phyloP scores from a whole-genome alignment of 2,329 filamentous ascomycete species.

The Penicillium sp. region DNA sequence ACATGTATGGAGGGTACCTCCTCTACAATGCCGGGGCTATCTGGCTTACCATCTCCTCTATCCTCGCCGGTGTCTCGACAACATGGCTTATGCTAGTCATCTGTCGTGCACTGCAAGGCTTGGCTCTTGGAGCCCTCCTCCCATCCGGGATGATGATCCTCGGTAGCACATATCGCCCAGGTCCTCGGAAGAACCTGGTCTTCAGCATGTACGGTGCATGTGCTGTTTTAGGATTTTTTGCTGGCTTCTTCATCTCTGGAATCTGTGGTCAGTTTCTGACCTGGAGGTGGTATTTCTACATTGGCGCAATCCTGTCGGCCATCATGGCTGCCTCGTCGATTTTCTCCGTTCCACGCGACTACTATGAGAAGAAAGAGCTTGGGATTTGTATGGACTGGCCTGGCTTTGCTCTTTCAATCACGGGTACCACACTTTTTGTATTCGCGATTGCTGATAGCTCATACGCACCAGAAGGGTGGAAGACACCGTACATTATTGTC shows the following conservation, averaged over 20 bases:
- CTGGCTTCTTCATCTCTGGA: slow-evolving; percentile 63
- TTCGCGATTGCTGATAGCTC: slow-evolving; percentile 71
- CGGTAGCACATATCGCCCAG: slow-evolving; percentile 61
- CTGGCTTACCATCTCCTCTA: slow-evolving; percentile 64
- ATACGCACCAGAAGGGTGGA: slow-evolving; percentile 65
- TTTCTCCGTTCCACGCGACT: slow-evolving; percentile 47
- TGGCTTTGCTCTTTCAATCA: slow-evolving; percentile 58
- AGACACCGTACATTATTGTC: slow-evolving; percentile 66
- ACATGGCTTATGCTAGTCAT: slow-evolving; percentile 67
- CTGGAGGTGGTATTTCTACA: slow-evolving; percentile 67
- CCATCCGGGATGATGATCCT: slow-evolving; percentile 64
- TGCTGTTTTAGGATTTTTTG: slow-evolving; percentile 47
- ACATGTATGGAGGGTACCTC: slow-evolving; percentile 61
- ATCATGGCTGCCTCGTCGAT: slow-evolving; percentile 45
- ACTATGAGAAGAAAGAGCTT: slow-evolving; percentile 33
- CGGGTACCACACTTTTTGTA: slow-evolving; percentile 64
- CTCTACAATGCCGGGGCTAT: slow-evolving; percentile 59
- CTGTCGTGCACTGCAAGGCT: slow-evolving; percentile 68
- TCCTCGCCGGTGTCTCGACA: slow-evolving; percentile 65
- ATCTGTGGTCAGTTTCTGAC: slow-evolving; percentile 51
- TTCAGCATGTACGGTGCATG: slow-evolving; percentile 57
- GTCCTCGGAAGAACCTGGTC: slow-evolving; percentile 64
- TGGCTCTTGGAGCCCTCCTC: slow-evolving; percentile 68
- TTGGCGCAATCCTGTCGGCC: slow-evolving; percentile 53
- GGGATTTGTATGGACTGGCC: slow-evolving; percentile 64